Evolutionary conservation across 2,329 filamentous ascomycete species (phyloP).

Genomic region (Verticillium zaregamsianum): DNA sequence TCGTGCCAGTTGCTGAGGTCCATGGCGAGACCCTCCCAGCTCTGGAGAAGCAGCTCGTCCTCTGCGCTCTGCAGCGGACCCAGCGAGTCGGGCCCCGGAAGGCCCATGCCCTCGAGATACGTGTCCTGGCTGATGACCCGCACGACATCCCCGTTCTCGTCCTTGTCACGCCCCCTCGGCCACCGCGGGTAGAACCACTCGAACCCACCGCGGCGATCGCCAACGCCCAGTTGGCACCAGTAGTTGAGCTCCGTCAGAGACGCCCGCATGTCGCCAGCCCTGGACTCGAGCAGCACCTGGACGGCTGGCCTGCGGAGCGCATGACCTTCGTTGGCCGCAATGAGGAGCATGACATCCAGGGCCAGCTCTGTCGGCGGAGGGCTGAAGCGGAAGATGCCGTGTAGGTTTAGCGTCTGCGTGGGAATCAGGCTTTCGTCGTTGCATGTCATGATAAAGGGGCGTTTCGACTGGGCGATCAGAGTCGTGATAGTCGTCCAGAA

Average conservation of each 20-base stretch:
- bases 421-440: conserved; percentile 86
- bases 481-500: conserved; percentile 83
- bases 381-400: conserved; percentile 77
- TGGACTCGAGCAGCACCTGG: conserved; percentile 64
- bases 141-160: conserved; percentile 62
- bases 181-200: conserved; percentile 84
- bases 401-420: conserved; percentile 66
- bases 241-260: conserved; percentile 83
- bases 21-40: conserved; percentile 64
- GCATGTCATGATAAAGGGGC: conserved; percentile 93
- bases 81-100: conserved; percentile 59
- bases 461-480: conserved; percentile 78
- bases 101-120: conserved; percentile 74
- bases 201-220: conserved; percentile 80
- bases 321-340: conserved; percentile 89
- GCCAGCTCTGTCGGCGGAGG: conserved; percentile 63
- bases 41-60: conserved; percentile 60
- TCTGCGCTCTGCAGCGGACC: conserved; percentile 36
- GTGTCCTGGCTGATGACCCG: conserved; percentile 80
- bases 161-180: conserved; percentile 66
- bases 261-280: conserved; percentile 70
- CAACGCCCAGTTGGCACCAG: conserved; percentile 95
- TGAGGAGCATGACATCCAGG: conserved; percentile 73
- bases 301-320: conserved; percentile 65
- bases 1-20: conserved; percentile 56